Percentiles rank a stretch among this genome's conserved stretches.
Evolutionary conservation across 768 basidiomycete genomes (phyloP).

Genomic region (Panaeolus cyanescens): DNA sequence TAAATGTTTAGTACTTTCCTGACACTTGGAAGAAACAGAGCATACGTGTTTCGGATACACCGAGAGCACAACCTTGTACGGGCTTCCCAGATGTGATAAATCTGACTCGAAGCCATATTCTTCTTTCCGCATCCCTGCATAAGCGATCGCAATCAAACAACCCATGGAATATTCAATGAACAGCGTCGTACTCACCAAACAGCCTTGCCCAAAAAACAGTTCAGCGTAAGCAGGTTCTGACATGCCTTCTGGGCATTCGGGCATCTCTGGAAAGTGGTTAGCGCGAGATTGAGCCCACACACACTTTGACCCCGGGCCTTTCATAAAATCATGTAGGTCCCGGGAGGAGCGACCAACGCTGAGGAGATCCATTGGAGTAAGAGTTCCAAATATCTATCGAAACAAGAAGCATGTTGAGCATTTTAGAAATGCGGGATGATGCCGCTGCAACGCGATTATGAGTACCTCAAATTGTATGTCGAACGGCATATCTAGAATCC

Average conservation of each 20-base stretch:
- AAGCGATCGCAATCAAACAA: not conserved
- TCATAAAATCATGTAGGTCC: not conserved
- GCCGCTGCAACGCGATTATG: not conserved
- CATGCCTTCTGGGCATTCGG: conserved; percentile 14
- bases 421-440: no score
- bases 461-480: not conserved
- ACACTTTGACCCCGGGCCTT: not conserved
- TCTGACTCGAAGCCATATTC: not conserved
- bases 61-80: conserved; percentile 7
- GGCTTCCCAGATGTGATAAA: conserved; percentile 9
- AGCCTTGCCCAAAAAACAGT: conserved; percentile 13
- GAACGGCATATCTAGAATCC: not conserved
- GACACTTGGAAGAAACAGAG: not conserved
- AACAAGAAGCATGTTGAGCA: no score
- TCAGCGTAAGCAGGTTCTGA: conserved; percentile 13
- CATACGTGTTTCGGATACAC: conserved; percentile 8
- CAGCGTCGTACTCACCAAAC: conserved; percentile 10
- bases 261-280: conserved; percentile 9
- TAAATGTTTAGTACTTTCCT: not conserved
- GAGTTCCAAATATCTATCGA: not conserved
- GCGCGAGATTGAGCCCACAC: not conserved
- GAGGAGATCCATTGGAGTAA: not conserved
- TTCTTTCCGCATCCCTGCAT: conserved; percentile 9
- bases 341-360: not conserved
- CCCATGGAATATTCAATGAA: not conserved